Evolutionary conservation across 2,329 filamentous ascomycete species (phyloP), one percentile per base, ranked within the genome.

Genomic region (Neonectria sp.): DNA sequence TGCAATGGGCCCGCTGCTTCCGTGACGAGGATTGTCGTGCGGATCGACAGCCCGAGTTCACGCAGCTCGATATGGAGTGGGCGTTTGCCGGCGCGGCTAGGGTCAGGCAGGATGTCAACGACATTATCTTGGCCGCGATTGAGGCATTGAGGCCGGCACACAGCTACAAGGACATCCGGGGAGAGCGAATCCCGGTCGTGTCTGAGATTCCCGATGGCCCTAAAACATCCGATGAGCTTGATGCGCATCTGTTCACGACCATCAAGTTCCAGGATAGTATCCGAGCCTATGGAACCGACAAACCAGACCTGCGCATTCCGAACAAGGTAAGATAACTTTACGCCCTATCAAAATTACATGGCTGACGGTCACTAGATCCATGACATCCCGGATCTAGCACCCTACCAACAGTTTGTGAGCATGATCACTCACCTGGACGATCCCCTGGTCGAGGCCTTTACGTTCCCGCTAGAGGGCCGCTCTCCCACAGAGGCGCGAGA

Each of bases 31-130:
- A 98, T 79, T 85, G 96, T 40, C 89, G 96, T 24, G 93, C 95
- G 1, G 97, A 99, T 79, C 88, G 96, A 46, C 96, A 99, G 77
- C 97, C 96, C 0, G 96, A 99, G 78, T 99, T 99, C 77, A 98
- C 96, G 4, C 68, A 96, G 90, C 88, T 98, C 58, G 96, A 99
- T 88, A 81, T 99, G 73, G 96, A 99, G 79, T 96, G 97, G 92
- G 90, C 93, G 0, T 99, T 97, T 82, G 91, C 92, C 0, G 90
- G 85, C 6, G 92, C 79, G 1, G 52, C 60, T 0, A 75, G 69
- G 9, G 81, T 82, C 3, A 74, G 75, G 31, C 69, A 75, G 13
- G 81, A 82, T 46, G 74, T 82, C 5, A 79, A 77, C n/a, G 78
- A 80, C 43, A 77, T 82, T 15, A 68, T 82, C 1, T 17, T 80